Base-by-base conservation (phyloP, 495 filamentous ascomycete species). In the Neurospora intermedia region DNA sequence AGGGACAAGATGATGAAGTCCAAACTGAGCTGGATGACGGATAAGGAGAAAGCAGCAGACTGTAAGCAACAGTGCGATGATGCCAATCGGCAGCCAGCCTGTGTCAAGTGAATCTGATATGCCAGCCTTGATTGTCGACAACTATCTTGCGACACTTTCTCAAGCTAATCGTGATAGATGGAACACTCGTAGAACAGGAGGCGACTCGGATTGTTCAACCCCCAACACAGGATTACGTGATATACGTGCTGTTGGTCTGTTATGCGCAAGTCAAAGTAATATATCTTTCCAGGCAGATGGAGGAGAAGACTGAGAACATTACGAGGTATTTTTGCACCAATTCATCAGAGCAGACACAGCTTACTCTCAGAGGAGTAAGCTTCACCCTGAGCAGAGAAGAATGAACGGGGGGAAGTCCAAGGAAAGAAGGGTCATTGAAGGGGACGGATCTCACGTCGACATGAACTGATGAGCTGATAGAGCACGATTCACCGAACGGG, bases 1-100 rank as follows among this genome's bases (percentile, higher is more conserved):
- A 45, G 73, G 69, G 70, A 71, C 76, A 77, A 73, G 72, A 62
- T 75, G 77, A 80, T 73, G 72, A 18, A 41, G 46, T 75, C 73
- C 73, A 66, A 76, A 73, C 75, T 75, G 54, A 77, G 77, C 78
- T 77, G 75, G 46, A 15, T 70, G 71, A 42, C 69, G 45, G 71
- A 74, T 79, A 46, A 73, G 54, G 54, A 66, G 15, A 38, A 66
- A 5, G 13, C 23, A 18, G 54, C 54, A 38, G 18, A 35, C 54
- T 66, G 35, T 38, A 35, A 66, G 54, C 35, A 38, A 35, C 13
- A 66, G 27, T 35, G 54, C 27, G 54, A 38, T 18, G 27, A 66
- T 66, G 54, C 35, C 54, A 27, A 66, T 66, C 54, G 27, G 35
- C 27, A 31, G 54, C 15, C 54, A 35, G 20, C 13, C 54, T 7